Conservation (phyloP, 2,329 filamentous ascomycete species). For the Epichloe gansuensis region DNA sequence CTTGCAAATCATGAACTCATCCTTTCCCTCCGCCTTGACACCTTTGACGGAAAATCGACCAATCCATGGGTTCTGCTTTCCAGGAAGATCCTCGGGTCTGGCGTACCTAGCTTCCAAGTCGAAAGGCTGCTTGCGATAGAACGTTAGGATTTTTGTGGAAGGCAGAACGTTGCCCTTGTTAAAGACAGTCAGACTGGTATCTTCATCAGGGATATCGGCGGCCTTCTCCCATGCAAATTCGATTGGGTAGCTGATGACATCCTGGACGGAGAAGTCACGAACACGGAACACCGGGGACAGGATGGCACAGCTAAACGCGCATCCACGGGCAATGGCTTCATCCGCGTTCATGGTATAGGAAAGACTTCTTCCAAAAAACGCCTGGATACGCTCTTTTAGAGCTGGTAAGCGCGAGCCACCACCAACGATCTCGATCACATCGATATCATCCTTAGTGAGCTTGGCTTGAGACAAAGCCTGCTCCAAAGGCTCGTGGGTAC, state of each 20-base stretch:
- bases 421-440: constrained; percentile 84
- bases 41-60: constrained; percentile 96
- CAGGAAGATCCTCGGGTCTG: constrained; percentile 73
- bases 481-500: constrained; percentile 64
- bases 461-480: constrained; percentile 90
- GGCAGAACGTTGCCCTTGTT: constrained; percentile 95
- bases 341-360: constrained; percentile 98
- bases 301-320: constrained; percentile 94
- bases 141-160: constrained; percentile 97
- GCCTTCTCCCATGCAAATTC: constrained; percentile 99
- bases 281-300: constrained; percentile 96
- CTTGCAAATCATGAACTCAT: constrained; percentile 99
- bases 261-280: constrained; percentile 93
- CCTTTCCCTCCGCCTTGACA: constrained; percentile 82
- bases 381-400: constrained; percentile 78
- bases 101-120: constrained; percentile 91
- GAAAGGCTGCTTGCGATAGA: constrained; percentile 96
- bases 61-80: constrained; percentile 88
- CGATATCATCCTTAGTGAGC: constrained; percentile 82
- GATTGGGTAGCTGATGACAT: constrained; percentile 95
- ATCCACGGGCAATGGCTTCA: constrained; percentile 89
- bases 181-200: constrained; percentile 93
- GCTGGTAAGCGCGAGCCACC: constrained; percentile 87
- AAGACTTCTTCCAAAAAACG: constrained; percentile 83
- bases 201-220: constrained; percentile 93